phyloP scores from a whole-genome alignment of 2,329 filamentous ascomycete genomes.

The Fusarium setosum region DNA sequence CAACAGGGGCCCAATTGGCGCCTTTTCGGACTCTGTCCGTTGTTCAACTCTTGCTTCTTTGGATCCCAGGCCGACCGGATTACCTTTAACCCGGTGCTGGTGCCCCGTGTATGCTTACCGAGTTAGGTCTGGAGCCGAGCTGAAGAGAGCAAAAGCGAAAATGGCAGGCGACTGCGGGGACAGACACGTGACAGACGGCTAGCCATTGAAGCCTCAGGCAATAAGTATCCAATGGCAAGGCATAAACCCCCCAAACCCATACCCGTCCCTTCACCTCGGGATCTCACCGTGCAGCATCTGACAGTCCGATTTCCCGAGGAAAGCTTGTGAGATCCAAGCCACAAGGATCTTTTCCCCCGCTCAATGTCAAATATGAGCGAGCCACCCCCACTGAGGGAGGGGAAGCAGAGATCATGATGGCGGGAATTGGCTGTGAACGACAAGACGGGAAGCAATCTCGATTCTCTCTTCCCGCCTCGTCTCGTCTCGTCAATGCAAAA shows the following conservation, averaged over 20 bases:
- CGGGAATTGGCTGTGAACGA: constrained; percentile 19
- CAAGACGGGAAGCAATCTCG: constrained; percentile 5
- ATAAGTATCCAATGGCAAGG: neutral
- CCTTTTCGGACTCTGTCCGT: constrained; percentile 31
- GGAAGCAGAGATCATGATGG: constrained; percentile 14
- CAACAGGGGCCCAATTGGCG: constrained; percentile 15
- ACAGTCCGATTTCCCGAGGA: constrained; percentile 1
- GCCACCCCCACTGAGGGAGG: constrained; percentile 39
- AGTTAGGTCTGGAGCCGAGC: neutral
- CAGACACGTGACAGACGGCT: constrained; percentile 4
- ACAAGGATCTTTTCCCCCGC: constrained; percentile 18
- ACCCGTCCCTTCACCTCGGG: constrained; percentile 21
- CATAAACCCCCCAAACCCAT: constrained; percentile 25
- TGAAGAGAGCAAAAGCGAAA: neutral
- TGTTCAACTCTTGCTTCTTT: constrained; percentile 3
- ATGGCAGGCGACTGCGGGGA: neutral
- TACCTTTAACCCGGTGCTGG: constrained; percentile 30
- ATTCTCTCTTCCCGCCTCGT: neutral
- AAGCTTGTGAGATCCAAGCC: neutral
- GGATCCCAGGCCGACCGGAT: constrained; percentile 19
- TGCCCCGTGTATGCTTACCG: neutral
- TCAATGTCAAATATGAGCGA: constrained; percentile 38
- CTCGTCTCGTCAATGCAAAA: neutral
- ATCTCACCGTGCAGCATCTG: constrained; percentile 22
- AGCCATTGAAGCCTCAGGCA: constrained; percentile 6